Percentiles rank a stretch among this genome's conserved stretches.
phyloP scores from a whole-genome alignment of 2,329 filamentous ascomycete genomes.

The Aspergillus costaricaensis region DNA sequence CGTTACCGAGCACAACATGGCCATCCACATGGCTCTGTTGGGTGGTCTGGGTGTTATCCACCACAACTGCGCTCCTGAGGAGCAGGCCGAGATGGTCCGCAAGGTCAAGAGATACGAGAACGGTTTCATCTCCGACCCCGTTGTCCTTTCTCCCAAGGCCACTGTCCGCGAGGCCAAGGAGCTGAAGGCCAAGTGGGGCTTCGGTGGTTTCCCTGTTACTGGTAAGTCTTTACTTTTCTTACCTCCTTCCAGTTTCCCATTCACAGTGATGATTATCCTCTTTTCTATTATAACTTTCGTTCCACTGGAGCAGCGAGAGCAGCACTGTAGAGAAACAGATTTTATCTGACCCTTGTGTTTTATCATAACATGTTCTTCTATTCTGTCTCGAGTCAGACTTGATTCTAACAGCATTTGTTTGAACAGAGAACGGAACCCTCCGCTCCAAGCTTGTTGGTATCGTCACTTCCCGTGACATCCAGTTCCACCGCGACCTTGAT shows the following conservation, averaged over 20 bases:
- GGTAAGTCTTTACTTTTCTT: constrained; percentile 64
- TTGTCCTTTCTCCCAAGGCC: constrained; percentile 83
- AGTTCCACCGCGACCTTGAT: constrained; percentile 79
- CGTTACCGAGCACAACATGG: constrained; percentile 99
- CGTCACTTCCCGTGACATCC: constrained; percentile 95
- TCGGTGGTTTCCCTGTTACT: constrained; percentile 97
- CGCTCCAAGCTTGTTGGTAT: constrained; percentile 96
- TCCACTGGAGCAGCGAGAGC: constrained; percentile 92
- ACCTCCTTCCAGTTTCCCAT: constrained; percentile 17
- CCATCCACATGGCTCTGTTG: constrained; percentile 75
- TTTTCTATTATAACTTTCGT: constrained; percentile 95
- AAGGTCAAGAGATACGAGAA: constrained; percentile 99
- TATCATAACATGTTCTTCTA: background rate
- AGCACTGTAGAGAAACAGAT: constrained; percentile 76
- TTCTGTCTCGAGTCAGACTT: background rate
- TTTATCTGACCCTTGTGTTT: constrained; percentile 48
- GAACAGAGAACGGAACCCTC: constrained; percentile 80
- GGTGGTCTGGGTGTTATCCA: constrained; percentile 79
- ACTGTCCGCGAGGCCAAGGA: constrained; percentile 89
- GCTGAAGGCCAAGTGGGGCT: constrained; percentile 97
- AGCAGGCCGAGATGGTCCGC: constrained; percentile 97
- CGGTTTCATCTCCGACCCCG: constrained; percentile 94
- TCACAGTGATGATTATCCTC: constrained; percentile 72
- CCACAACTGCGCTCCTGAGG: constrained; percentile 98
- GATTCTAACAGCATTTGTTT: constrained; percentile 23